Conservation (phyloP, 2,329 filamentous ascomycete genomes). For the Sarocladiaceae sp. region DNA sequence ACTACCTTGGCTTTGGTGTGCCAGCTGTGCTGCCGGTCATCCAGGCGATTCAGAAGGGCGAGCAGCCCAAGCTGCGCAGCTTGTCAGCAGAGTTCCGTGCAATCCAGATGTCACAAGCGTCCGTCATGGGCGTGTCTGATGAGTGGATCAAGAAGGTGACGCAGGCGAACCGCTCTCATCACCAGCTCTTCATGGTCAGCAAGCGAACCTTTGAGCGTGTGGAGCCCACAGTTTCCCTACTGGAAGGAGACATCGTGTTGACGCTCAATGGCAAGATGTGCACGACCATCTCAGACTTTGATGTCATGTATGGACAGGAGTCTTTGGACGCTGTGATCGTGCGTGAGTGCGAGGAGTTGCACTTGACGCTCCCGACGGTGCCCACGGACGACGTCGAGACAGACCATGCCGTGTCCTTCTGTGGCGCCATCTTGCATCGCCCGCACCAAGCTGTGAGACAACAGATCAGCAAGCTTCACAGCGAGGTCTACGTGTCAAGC, state of each 20-base stretch:
- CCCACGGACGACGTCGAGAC: slow-evolving; percentile 90
- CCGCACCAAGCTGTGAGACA: slow-evolving; percentile 96
- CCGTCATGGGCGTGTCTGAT: slow-evolving; percentile 94
- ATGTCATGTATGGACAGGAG: slow-evolving; percentile 93
- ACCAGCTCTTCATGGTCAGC: slow-evolving; percentile 97
- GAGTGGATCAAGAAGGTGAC: slow-evolving; percentile 93
- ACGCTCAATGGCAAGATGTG: slow-evolving; percentile 89
- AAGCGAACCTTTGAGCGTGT: slow-evolving; percentile 71
- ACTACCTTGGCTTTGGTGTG: slow-evolving; percentile 88
- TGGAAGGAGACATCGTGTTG: slow-evolving; percentile 89
- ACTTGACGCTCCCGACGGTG: slow-evolving; percentile 76
- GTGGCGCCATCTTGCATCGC: slow-evolving; percentile 86
- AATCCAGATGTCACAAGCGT: slow-evolving; percentile 93
- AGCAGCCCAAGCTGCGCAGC: slow-evolving; percentile 79
- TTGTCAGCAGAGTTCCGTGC: slow-evolving; percentile 91
- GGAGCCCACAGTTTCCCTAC: slow-evolving; percentile 51
- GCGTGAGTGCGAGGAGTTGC: slow-evolving; percentile 75
- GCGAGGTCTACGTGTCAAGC: slow-evolving; percentile 92
- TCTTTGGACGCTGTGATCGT: slow-evolving; percentile 80
- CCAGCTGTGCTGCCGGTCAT: slow-evolving; percentile 87
- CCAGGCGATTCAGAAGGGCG: slow-evolving; percentile 74
- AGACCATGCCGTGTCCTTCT: slow-evolving; percentile 87
- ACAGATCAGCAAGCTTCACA: slow-evolving; percentile 94
- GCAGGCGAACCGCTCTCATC: slow-evolving; percentile 80
- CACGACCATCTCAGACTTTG: slow-evolving; percentile 87